phyloP scores from a whole-genome alignment of 495 filamentous ascomycete species.

The Acidiella bohemica region DNA sequence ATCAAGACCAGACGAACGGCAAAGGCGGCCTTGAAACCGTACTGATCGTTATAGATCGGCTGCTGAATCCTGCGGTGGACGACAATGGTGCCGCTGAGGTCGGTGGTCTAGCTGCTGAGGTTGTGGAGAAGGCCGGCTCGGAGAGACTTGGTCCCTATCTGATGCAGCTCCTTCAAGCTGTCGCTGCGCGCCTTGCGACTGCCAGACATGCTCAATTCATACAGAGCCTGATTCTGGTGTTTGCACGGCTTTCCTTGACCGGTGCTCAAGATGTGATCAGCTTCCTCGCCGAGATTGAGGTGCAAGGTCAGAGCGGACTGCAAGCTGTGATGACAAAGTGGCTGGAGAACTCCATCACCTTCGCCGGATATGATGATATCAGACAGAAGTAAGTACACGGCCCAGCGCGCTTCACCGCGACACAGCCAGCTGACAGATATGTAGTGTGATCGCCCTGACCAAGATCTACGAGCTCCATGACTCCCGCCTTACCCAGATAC shows the following conservation, averaged over 20 bases:
- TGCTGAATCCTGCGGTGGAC: constrained; percentile 66
- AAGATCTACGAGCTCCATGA: constrained; percentile 82
- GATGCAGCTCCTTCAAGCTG: constrained; percentile 75
- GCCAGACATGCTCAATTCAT: constrained; percentile 78
- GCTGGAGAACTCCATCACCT: constrained; percentile 91
- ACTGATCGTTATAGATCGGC: constrained; percentile 83
- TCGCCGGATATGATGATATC: constrained; percentile 93
- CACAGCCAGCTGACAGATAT: constrained; percentile 27
- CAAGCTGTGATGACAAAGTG: constrained; percentile 84
- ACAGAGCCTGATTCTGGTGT: constrained; percentile 83
- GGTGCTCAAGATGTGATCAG: constrained; percentile 81
- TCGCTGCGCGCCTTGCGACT: constrained; percentile 70
- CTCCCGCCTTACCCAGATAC: constrained; percentile 58
- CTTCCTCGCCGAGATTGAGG: constrained; percentile 71
- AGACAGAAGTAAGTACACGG: constrained; percentile 66
- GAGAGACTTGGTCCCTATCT: constrained; percentile 83
- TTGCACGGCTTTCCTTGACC: constrained; percentile 73
- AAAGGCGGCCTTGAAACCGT: constrained; percentile 80
- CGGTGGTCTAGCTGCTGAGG: constrained; percentile 80
- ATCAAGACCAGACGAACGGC: constrained; percentile 58
- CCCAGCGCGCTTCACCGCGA: too few relatives aligned
- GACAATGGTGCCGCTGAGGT: constrained; percentile 93
- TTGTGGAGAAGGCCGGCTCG: constrained; percentile 85
- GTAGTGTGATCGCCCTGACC: constrained; percentile 74
- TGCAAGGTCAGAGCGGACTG: constrained; percentile 62